phyloP scores from a whole-genome alignment of 2,329 filamentous ascomycete genomes.

The Colletotrichum lupini region DNA sequence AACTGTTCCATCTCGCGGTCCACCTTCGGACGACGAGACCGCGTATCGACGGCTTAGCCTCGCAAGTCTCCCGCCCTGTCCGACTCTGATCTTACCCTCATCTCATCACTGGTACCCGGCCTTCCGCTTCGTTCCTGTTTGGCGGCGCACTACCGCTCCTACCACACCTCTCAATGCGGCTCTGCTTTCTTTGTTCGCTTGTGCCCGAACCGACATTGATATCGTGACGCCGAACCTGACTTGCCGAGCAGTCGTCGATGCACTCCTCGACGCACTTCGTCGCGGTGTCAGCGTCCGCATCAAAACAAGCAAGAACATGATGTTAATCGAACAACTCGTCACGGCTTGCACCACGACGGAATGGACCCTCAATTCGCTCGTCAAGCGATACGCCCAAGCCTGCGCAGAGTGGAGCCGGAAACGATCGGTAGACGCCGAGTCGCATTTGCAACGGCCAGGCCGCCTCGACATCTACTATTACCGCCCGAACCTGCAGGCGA shows the following conservation, averaged over 20 bases:
- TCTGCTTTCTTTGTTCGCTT: conserved; percentile 68
- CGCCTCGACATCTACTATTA: conserved; percentile 70
- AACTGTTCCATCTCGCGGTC: background rate
- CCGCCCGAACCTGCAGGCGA: conserved; percentile 48
- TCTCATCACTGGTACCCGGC: conserved; percentile 76
- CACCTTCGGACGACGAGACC: conserved; percentile 12
- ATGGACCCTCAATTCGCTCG: conserved; percentile 69
- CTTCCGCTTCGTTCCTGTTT: conserved; percentile 70
- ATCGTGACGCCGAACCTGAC: conserved; percentile 86
- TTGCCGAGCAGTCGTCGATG: conserved; percentile 70
- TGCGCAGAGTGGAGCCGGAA: conserved; percentile 28
- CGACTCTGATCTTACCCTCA: conserved; percentile 77
- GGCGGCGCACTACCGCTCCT: conserved; percentile 61
- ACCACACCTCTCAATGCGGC: conserved; percentile 76
- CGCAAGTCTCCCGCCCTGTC: conserved; percentile 44
- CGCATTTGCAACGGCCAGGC: conserved; percentile 55
- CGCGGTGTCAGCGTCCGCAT: conserved; percentile 77
- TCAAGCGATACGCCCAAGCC: conserved; percentile 61
- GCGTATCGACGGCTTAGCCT: conserved; percentile 30
- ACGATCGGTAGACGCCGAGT: conserved; percentile 51
- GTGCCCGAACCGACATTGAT: conserved; percentile 69
- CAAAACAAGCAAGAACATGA: conserved; percentile 75
- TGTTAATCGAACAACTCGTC: conserved; percentile 83
- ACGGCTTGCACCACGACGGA: conserved; percentile 81
- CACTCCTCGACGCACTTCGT: conserved; percentile 68